phyloP scores from a whole-genome alignment of 2,329 filamentous ascomycete genomes.

The Stagonosporopsis tanaceti region DNA sequence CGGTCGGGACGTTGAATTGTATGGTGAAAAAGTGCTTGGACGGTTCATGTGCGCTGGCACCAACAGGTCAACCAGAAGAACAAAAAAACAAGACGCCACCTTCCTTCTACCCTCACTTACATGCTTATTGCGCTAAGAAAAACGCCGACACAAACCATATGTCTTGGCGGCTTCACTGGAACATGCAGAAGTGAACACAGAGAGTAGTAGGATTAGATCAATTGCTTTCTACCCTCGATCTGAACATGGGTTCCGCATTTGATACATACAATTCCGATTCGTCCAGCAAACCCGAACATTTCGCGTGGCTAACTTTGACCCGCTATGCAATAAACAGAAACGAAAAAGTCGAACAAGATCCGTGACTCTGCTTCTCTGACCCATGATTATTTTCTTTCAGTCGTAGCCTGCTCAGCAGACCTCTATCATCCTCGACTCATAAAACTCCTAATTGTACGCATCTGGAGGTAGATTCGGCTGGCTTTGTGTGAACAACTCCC shows the following conservation, averaged over 20 bases:
- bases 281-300: not conserved
- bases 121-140: too few species aligned
- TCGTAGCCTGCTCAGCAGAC: not conserved
- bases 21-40: too few species aligned
- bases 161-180: not conserved
- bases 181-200: not conserved
- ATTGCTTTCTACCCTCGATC: not conserved
- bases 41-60: too few species aligned
- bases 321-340: constrained; percentile 16
- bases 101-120: too few species aligned
- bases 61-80: too few species aligned
- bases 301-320: constrained; percentile 4
- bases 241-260: not conserved
- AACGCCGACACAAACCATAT: too few species aligned
- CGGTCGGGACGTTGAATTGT: too few species aligned
- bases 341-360: not conserved
- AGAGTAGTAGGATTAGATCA: not conserved
- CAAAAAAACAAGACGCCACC: too few species aligned
- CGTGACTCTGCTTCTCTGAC: too few species aligned
- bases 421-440: constrained; percentile 2
- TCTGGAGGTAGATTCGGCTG: constrained; percentile 63
- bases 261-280: not conserved
- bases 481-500: constrained; percentile 77
- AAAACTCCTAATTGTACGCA: constrained; percentile 46
- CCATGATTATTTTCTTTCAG: too few species aligned